Conservation (phyloP, 495 filamentous ascomycete species). For the Entonaema liquescens region DNA sequence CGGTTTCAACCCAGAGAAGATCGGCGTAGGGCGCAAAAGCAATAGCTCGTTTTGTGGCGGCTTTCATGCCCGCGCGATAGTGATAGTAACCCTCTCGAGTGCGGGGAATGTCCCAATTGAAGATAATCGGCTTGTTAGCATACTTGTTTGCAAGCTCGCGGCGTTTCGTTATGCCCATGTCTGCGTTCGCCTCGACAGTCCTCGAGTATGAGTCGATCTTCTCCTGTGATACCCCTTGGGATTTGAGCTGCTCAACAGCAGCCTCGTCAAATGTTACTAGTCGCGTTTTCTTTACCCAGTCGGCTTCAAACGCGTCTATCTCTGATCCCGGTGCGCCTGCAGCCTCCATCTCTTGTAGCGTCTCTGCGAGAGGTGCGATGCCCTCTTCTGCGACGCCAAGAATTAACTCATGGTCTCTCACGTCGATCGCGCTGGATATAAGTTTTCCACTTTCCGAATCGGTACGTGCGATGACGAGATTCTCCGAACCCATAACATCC, state of each 20-base stretch:
- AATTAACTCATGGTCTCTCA: conserved; percentile 96
- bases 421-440: conserved; percentile 88
- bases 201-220: conserved; percentile 72
- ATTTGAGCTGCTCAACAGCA: conserved; percentile 75
- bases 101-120: conserved; percentile 90
- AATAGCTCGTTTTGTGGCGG: conserved; percentile 91
- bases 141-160: conserved; percentile 72
- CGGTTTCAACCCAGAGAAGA: conserved; percentile 97
- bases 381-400: conserved; percentile 79
- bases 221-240: conserved; percentile 65
- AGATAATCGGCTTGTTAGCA: conserved; percentile 71
- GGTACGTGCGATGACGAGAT: conserved; percentile 91
- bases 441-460: conserved; percentile 94
- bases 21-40: conserved; percentile 93
- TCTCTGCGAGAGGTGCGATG: conserved; percentile 82
- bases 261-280: conserved; percentile 94
- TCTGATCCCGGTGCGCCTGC: conserved; percentile 77
- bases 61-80: conserved; percentile 85
- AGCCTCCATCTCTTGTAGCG: conserved; percentile 87
- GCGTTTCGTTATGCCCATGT: conserved; percentile 79
- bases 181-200: conserved; percentile 65
- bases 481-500: conserved; percentile 97
- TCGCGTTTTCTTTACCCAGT: conserved; percentile 88
- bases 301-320: conserved; percentile 85
- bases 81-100: conserved; percentile 98